A percentile compares a stretch with the other conserved stretches of the same genome.
phyloP scores from a whole-genome alignment of 2,329 filamentous ascomycete species.

The Talaromyces sp. region DNA sequence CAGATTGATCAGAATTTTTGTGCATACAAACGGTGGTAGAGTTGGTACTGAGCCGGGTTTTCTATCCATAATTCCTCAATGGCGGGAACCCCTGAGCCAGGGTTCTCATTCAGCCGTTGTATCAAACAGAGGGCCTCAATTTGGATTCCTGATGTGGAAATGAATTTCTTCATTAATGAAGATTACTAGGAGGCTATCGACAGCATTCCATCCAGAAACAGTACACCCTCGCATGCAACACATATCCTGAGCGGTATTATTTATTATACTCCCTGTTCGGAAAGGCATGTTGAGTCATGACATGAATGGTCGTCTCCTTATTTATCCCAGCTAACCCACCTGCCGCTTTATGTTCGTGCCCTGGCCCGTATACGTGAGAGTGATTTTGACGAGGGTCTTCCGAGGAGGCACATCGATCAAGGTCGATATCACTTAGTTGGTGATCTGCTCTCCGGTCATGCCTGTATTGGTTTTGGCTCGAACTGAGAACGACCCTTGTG shows the following conservation, averaged over 20 bases:
- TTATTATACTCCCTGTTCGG: background rate
- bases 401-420: background rate
- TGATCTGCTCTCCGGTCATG: background rate
- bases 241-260: background rate
- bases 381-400: background rate
- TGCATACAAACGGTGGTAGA: too few species aligned
- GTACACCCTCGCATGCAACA: background rate
- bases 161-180: background rate
- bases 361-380: background rate
- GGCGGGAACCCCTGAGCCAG: too few species aligned
- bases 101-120: background rate
- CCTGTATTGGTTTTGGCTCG: background rate
- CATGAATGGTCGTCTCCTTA: background rate
- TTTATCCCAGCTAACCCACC: background rate
- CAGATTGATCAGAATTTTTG: too few species aligned
- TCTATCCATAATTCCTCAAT: too few species aligned
- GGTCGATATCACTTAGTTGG: background rate
- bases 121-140: background rate
- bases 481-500: conserved; percentile 2
- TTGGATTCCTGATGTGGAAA: background rate
- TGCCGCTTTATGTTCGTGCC: background rate
- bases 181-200: background rate
- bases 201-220: background rate
- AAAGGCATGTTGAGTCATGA: background rate
- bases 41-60: too few species aligned